phyloP scores from a whole-genome alignment of 768 basidiomycete genomes.

The Serpula lacrymans region DNA sequence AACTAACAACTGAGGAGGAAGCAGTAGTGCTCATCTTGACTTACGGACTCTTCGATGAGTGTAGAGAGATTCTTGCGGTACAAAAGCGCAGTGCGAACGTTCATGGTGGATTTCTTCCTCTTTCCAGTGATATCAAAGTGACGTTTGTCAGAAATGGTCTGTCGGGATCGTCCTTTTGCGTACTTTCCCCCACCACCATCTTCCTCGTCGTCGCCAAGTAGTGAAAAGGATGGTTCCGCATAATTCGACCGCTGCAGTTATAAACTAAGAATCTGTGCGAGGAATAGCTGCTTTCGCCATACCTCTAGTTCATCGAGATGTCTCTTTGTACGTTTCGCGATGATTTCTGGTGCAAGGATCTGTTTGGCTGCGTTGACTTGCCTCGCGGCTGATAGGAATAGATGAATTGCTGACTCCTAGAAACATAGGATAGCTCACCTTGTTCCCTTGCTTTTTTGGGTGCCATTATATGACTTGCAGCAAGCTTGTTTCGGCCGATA shows the following conservation, averaged over 20 bases:
- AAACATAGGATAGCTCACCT: conserved; percentile 32
- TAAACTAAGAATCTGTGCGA: conserved; percentile 3
- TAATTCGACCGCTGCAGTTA: conserved; percentile 69
- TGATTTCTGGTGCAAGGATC: conserved; percentile 55
- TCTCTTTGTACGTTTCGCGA: conserved; percentile 71
- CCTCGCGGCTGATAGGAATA: conserved; percentile 38
- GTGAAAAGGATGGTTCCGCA: conserved; percentile 47
- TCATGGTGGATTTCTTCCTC: conserved; percentile 81
- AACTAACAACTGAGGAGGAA: background rate
- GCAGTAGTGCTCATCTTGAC: no score
- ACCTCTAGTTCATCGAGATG: conserved; percentile 89
- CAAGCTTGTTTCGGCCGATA: background rate
- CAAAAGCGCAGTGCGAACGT: conserved; percentile 72
- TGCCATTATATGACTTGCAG: conserved; percentile 43
- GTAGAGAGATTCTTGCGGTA: conserved; percentile 78
- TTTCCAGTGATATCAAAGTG: conserved; percentile 35
- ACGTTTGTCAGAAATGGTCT: conserved; percentile 78
- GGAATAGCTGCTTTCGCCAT: conserved; percentile 10
- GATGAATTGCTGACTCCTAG: background rate
- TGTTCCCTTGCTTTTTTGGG: conserved; percentile 48
- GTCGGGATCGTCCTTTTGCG: conserved; percentile 66
- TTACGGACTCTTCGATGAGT: conserved; percentile 77
- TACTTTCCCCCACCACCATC: conserved; percentile 43
- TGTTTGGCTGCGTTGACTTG: conserved; percentile 40
- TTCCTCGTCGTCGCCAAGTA: conserved; percentile 46